phyloP scores from a whole-genome alignment of 441 rosid genomes.

The Isatis lusitanica region DNA sequence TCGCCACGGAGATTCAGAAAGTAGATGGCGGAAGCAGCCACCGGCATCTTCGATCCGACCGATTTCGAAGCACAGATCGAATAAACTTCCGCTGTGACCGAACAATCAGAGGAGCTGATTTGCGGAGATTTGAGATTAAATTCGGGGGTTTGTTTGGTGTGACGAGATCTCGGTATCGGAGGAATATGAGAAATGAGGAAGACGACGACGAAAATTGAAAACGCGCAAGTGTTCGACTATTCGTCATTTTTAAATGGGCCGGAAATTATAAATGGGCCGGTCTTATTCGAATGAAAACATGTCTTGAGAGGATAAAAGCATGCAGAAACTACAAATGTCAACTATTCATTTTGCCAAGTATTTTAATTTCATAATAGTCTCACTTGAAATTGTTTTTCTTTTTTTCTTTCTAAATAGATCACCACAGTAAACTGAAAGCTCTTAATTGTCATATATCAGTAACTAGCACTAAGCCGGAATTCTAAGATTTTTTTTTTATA shows the following conservation, averaged over 20 bases:
- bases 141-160: neutral
- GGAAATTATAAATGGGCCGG: neutral
- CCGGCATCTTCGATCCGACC: constrained; percentile 80
- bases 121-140: constrained; percentile 5
- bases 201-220: constrained; percentile 26
- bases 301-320: too few relatives aligned
- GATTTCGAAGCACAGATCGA: constrained; percentile 22
- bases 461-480: too few relatives aligned
- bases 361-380: too few relatives aligned
- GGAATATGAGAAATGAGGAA: neutral
- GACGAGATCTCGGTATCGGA: constrained; percentile 38
- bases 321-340: too few relatives aligned
- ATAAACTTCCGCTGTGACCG: neutral
- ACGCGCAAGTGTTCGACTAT: neutral
- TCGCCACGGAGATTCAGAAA: constrained; percentile 97
- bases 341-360: too few relatives aligned
- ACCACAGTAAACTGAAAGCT: too few relatives aligned
- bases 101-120: neutral
- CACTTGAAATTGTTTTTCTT: too few relatives aligned
- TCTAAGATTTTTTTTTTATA: too few relatives aligned
- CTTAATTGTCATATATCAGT: too few relatives aligned
- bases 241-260: neutral
- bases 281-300: neutral
- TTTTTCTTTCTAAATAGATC: too few relatives aligned
- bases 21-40: constrained; percentile 97